phyloP scores from a whole-genome alignment of 306 rosid species.

The Gastrolobium bilobum region DNA sequence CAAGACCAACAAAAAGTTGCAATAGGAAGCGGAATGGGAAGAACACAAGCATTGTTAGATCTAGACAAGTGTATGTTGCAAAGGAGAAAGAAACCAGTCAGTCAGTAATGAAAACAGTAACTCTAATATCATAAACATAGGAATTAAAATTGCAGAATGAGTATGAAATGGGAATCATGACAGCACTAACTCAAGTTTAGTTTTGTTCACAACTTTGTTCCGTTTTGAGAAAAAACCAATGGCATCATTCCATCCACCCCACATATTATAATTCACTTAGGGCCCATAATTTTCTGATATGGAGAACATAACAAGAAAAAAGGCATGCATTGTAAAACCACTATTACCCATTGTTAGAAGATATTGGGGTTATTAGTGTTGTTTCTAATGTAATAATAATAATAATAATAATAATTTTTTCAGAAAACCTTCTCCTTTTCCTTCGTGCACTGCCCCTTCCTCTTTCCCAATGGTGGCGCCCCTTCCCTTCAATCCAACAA shows the following conservation, averaged over 20 bases:
- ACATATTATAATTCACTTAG: not conserved
- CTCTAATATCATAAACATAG: constrained; percentile 32
- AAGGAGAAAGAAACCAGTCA: not conserved
- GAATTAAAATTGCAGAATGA: not conserved
- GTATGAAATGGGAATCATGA: constrained; percentile 30
- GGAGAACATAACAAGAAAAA: constrained; percentile 5
- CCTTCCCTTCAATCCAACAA: no score
- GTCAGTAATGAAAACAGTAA: not conserved
- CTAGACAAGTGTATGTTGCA: not conserved
- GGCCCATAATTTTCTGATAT: not conserved
- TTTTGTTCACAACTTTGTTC: constrained; percentile 5
- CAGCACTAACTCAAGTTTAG: constrained; percentile 1
- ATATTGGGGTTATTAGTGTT: no score
- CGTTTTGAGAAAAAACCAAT: not conserved
- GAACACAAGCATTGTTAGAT: not conserved
- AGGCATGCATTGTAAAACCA: not conserved
- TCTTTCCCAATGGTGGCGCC: no score
- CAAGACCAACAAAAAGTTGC: constrained; percentile 29
- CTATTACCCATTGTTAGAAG: not conserved
- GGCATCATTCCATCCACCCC: constrained; percentile 5
- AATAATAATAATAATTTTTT: no score
- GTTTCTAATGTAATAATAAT: no score
- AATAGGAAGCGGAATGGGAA: constrained; percentile 14
- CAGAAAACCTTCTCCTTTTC: no score
- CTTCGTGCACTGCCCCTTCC: no score